Conservation (phyloP, 2,329 filamentous ascomycete genomes). For the Curvularia sp. region DNA sequence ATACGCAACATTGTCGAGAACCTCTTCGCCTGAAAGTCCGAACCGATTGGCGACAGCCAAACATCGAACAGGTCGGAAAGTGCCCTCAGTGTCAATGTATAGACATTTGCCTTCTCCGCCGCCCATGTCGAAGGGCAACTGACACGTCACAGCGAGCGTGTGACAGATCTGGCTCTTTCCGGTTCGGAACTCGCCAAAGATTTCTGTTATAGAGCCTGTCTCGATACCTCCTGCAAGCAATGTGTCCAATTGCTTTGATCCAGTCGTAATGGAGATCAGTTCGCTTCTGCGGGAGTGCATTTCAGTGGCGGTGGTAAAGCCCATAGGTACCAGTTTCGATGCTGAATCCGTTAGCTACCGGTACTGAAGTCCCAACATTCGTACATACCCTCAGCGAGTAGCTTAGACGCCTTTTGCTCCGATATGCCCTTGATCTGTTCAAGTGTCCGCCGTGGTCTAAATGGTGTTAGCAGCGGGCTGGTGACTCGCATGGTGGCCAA, state of each 20-base stretch:
- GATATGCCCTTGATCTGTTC: conserved; percentile 99
- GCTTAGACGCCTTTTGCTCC: conserved; percentile 92
- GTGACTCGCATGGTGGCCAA: conserved; percentile 2
- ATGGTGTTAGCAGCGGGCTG: conserved; percentile 30
- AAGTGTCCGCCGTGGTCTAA: conserved; percentile 71
- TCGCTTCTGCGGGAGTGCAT: conserved; percentile 98
- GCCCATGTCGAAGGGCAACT: conserved; percentile 98
- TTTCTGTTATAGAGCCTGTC: conserved; percentile 96
- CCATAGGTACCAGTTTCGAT: conserved; percentile 96
- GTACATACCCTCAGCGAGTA: conserved; percentile 83
- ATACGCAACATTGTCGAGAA: conserved; percentile 97
- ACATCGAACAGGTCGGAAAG: conserved; percentile 86
- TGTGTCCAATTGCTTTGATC: conserved; percentile 96
- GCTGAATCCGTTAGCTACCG: conserved; percentile 59
- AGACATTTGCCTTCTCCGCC: conserved; percentile 97
- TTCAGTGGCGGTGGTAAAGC: conserved; percentile 97
- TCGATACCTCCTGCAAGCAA: conserved; percentile 93
- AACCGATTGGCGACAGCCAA: conserved; percentile 93
- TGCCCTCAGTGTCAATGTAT: conserved; percentile 98
- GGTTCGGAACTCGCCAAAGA: conserved; percentile 97
- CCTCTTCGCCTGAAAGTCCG: conserved; percentile 93
- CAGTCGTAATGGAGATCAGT: conserved; percentile 96
- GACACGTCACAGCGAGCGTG: conserved; percentile 96
- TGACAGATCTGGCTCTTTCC: conserved; percentile 99
- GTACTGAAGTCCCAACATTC: no score